These are phyloP conservation scores for Leptosphaerulina australis DNA, from an alignment of 2,329 filamentous ascomycete genomes.

Conservation along the genomic window DNA sequence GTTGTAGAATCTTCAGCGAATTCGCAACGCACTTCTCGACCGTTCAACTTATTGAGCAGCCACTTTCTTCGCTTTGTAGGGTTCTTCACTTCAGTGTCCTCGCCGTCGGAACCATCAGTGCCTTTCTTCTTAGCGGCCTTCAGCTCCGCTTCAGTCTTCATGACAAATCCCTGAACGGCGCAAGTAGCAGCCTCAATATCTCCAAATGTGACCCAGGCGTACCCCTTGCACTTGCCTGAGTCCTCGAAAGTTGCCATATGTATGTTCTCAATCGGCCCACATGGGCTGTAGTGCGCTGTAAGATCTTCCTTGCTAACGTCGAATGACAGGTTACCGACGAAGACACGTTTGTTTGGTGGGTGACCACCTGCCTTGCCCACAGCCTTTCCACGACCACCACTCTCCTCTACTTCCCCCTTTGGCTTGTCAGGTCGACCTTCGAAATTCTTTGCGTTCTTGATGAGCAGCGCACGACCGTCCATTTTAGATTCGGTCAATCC, in stretches of 20 bases:
- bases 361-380: constrained; percentile 50
- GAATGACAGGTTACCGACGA: constrained; percentile 69
- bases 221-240: constrained; percentile 96
- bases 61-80: constrained; percentile 63
- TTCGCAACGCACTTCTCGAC: constrained; percentile 83
- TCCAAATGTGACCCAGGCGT: constrained; percentile 91
- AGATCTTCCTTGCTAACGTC: constrained; percentile 74
- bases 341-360: constrained; percentile 78
- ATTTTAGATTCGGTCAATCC: constrained; percentile 84
- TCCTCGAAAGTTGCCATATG: constrained; percentile 97
- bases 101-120: constrained; percentile 63
- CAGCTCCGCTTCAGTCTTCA: constrained; percentile 63
- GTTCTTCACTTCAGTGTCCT: constrained; percentile 51
- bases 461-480: constrained; percentile 78
- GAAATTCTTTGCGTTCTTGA: constrained; percentile 90
- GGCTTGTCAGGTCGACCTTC: constrained; percentile 83
- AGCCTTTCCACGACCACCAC: constrained; percentile 39
- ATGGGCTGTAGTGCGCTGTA: constrained; percentile 79
- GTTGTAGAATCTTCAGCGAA: constrained; percentile 89
- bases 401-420: constrained; percentile 42
- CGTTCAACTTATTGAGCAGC: constrained; percentile 84
- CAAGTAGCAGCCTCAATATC: constrained; percentile 74
- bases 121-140: constrained; percentile 52
- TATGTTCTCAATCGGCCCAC: constrained; percentile 79
- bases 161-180: constrained; percentile 81